Evolutionary conservation across 2,329 filamentous ascomycete species (phyloP), one percentile per base, ranked within the genome.

Genomic region (Neophaeococcomyces mojaviensis): DNA sequence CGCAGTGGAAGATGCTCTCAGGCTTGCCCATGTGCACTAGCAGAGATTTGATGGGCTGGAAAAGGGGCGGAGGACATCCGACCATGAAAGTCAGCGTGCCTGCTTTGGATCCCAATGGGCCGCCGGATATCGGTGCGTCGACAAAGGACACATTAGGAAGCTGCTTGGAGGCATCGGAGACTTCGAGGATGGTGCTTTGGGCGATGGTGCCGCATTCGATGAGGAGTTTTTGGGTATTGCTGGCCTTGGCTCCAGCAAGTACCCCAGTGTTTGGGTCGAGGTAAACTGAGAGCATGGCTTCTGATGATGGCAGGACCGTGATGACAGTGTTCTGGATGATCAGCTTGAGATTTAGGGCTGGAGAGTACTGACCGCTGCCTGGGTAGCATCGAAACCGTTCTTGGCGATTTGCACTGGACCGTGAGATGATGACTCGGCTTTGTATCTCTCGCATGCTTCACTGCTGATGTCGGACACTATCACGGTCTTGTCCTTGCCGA

Each of bases 301-400:
- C 7, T 48, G 31, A 18, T 13, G 4, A 35, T 35, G 47, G 44
- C 7, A 47, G 18, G 15, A 43, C 39, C 8, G 46, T 48, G 22
- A 48, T 9, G 18, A 48, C 31, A 13, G 40, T 48, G 24, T 48
- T 32, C 46, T 53, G 24, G 12, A 16, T 8, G n/a, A 24, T 18
- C n/a, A 26, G 22, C 26, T 32, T 32, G 30, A 39, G 36, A 36
- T 13, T 33, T 36, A n/a, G 18, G 22, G 12, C 28, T 12, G 8
- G 20, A 28, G 13, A 15, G 31, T 39, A 47, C 47, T 28, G 54
- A 62, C 64, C 3, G 68, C 63, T 50, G 37, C 55, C 43, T 65
- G 58, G 3, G 61, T 55, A 7, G 66, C 67, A 37, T 69, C 60
- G 38, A 55, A 63, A n/a, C 64, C 66, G 35, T 59, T 65, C 8